phyloP scores from a whole-genome alignment of 352 stramenopile species.

The Peronospora tabacina region DNA sequence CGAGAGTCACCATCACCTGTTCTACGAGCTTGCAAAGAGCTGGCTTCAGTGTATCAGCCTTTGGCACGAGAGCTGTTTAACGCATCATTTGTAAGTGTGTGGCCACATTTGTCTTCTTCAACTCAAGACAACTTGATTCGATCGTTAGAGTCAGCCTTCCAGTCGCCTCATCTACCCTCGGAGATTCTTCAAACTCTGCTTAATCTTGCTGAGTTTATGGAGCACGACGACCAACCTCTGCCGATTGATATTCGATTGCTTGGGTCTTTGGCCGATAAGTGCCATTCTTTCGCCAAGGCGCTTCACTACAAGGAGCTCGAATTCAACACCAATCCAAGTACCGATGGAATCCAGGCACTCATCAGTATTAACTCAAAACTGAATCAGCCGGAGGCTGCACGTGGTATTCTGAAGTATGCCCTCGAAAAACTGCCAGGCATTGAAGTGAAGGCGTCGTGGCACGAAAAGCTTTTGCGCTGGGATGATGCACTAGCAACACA shows the following conservation, averaged over 20 bases:
- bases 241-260: slow-evolving; percentile 97
- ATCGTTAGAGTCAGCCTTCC: slow-evolving; percentile 93
- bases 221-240: slow-evolving; percentile 95
- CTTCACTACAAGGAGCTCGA: slow-evolving; percentile 98
- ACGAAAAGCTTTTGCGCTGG: slow-evolving; percentile 98
- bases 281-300: slow-evolving; percentile 97
- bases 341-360: slow-evolving; percentile 93
- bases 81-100: slow-evolving; percentile 98
- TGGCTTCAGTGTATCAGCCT: slow-evolving; percentile 97
- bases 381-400: slow-evolving; percentile 93
- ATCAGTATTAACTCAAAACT: slow-evolving; percentile 99
- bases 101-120: slow-evolving; percentile 90
- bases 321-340: slow-evolving; percentile 88
- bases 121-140: slow-evolving; percentile 91
- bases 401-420: slow-evolving; percentile 95
- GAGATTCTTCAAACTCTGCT: slow-evolving; percentile 98
- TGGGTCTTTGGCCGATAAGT: slow-evolving; percentile 94
- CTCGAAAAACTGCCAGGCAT: slow-evolving; percentile 65
- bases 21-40: slow-evolving; percentile 90
- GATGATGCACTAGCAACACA: slow-evolving; percentile 94
- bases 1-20: slow-evolving; percentile 94
- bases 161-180: slow-evolving; percentile 87
- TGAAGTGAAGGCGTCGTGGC: slow-evolving; percentile 93
- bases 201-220: slow-evolving; percentile 99
- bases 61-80: slow-evolving; percentile 98